Conservation (phyloP, 2,329 filamentous ascomycete genomes). For the Cadophora sp. region DNA sequence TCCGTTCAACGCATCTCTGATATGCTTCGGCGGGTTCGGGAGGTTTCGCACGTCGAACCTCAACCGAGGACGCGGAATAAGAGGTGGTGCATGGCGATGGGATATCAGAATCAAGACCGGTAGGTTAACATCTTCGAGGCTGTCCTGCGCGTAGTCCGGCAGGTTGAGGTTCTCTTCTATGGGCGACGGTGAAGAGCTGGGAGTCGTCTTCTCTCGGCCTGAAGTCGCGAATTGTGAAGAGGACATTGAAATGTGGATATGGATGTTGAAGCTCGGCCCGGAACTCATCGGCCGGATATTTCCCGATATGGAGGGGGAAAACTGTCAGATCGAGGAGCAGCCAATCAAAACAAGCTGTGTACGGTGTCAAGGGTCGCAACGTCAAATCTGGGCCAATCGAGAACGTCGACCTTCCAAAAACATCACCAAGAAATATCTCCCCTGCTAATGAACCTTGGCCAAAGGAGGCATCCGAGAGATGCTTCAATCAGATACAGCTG, state of each 20-base stretch:
- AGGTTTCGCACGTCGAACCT: slow-evolving; percentile 32
- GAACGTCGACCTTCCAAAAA: background rate
- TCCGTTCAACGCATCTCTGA: slow-evolving; percentile 32
- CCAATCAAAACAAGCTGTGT: slow-evolving; percentile 1
- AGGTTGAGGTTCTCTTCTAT: background rate
- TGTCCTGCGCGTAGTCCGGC: background rate
- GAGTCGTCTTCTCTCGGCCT: background rate
- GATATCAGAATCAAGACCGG: slow-evolving; percentile 29
- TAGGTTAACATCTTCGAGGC: slow-evolving; percentile 12
- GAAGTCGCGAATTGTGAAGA: background rate
- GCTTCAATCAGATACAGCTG: slow-evolving; percentile 9
- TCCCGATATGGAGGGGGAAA: background rate
- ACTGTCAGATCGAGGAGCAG: background rate
- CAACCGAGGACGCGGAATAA: slow-evolving; percentile 27
- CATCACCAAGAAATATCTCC: background rate
- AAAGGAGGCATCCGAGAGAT: background rate
- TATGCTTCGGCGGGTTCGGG: slow-evolving; percentile 33
- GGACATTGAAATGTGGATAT: slow-evolving; percentile 2
- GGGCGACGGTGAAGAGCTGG: background rate
- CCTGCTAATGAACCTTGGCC: background rate
- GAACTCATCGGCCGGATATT: background rate
- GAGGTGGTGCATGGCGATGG: slow-evolving; percentile 30
- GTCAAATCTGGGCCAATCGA: background rate
- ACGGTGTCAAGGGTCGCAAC: slow-evolving; percentile 1
- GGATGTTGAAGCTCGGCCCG: slow-evolving; percentile 1